Evolutionary conservation across 345 rosid species (phyloP).

Genomic region (Physaria fendleri): DNA sequence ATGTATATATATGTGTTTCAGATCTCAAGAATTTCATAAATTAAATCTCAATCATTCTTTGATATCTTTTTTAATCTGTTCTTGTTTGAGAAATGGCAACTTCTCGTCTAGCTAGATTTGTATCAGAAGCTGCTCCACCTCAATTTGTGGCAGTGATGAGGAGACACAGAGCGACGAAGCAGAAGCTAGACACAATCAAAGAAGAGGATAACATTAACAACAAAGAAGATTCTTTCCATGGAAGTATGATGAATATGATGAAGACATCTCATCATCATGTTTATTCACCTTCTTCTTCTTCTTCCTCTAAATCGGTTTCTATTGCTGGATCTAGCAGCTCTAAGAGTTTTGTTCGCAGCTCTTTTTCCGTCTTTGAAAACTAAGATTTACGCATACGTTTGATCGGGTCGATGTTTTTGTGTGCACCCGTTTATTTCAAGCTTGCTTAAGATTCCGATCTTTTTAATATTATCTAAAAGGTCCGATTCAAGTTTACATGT

Average conservation of each 20-base stretch:
- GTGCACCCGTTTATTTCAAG: constrained; percentile 1
- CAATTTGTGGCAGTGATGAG: constrained; percentile 63
- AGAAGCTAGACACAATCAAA: constrained; percentile 64
- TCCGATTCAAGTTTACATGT: neutral
- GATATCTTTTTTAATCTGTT: neutral
- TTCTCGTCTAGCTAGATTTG: constrained; percentile 57
- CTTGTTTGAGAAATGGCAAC: constrained; percentile 41
- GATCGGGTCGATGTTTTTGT: constrained; percentile 25
- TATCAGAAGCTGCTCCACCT: constrained; percentile 80
- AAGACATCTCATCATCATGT: constrained; percentile 13
- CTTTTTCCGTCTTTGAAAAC: constrained; percentile 20
- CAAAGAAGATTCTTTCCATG: constrained; percentile 35
- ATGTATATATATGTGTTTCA: constrained; percentile 5
- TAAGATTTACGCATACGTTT: neutral
- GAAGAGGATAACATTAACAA: constrained; percentile 89
- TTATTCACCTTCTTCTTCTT: constrained; percentile 13
- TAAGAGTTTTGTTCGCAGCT: constrained; percentile 31
- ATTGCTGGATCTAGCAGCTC: constrained; percentile 14
- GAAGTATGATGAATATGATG: constrained; percentile 26
- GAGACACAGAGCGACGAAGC: constrained; percentile 41
- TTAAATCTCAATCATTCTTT: neutral
- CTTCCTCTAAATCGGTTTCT: constrained; percentile 15
- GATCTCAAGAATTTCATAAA: constrained; percentile 16
- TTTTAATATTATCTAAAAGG: constrained; percentile 21
- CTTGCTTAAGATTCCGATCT: constrained; percentile 5